Evolutionary conservation across 305 asterid genomes (phyloP).

Genomic region (Fraxinus baroniana): DNA sequence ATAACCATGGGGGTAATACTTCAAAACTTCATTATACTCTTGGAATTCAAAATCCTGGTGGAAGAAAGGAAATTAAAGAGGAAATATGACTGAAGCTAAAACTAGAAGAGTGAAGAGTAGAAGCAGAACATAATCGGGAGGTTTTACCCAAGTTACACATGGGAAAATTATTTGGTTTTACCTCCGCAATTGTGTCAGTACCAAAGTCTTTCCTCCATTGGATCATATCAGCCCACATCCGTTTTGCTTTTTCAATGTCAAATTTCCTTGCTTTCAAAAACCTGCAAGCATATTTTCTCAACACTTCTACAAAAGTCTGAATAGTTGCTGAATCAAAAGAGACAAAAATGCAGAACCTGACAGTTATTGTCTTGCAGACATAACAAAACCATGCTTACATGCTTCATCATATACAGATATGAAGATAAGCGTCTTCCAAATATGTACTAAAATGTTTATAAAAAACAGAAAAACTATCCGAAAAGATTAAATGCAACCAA

Average conservation of each 20-base stretch:
- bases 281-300: slow-evolving; percentile 30
- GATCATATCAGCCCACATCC: slow-evolving; percentile 65
- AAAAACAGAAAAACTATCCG: background rate
- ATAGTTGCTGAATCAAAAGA: slow-evolving; percentile 4
- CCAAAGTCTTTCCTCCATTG: slow-evolving; percentile 65
- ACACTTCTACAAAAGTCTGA: slow-evolving; percentile 8
- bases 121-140: background rate
- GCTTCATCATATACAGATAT: background rate
- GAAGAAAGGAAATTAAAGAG: background rate
- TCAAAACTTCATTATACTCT: slow-evolving; percentile 77
- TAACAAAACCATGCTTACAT: background rate
- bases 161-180: slow-evolving; percentile 4
- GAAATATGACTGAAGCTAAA: background rate
- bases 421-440: background rate
- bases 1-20: slow-evolving; percentile 91
- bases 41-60: slow-evolving; percentile 79
- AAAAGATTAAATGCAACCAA: slow-evolving; percentile 1
- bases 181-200: slow-evolving; percentile 50
- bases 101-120: background rate
- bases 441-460: background rate
- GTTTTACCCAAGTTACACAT: background rate
- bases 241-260: slow-evolving; percentile 55
- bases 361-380: background rate
- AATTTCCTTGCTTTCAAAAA: slow-evolving; percentile 59
- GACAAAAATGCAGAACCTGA: slow-evolving; percentile 1